Evolutionary conservation across 176 grass and related monocot genomes (phyloP), one percentile per base, ranked within the genome.

Genomic region (Ananas comosus): DNA sequence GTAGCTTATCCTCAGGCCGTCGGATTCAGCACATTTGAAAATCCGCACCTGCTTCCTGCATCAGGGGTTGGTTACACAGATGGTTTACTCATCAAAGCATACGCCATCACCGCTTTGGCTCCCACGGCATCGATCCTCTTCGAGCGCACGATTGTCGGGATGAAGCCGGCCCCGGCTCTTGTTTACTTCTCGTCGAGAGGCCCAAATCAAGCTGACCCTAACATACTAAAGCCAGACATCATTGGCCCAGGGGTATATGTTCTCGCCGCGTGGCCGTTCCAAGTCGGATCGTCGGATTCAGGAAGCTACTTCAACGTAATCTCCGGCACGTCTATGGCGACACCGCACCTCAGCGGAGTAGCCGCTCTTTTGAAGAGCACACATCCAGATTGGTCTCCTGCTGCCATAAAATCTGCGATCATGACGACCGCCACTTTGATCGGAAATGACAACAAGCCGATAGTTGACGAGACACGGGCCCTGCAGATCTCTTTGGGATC

Each of bases 161-260:
- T 19, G 7, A 51, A 12, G 7, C 51, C 19, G 4, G 48, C 68
- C 51, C 68, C 68, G 3, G 48, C 68, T 17, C 21, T 71, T 19
- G 47, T 48, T 17, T 3, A 10, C 18, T 49, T 71, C 28, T 71
- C 68, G 23, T 71, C 68, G 21, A 47, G 68, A 17, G 68, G 68
- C 2, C 68, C 68, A 2, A 71, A 48, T 51, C 51, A 51, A 4
- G 51, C 48, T 51, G 12, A 22, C 14, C 68, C 12, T 3, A 51
- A 51, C 48, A 71, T 50, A 27, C 51, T 51, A 33, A 70, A 70
- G 47, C 68, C 68, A n/a, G 68, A 70, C 50, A 70, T 70, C 50
- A 49, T 70, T 8, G 70, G 51, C 51, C 51, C 51, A 2, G 51
- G 51, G 13, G 51, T 53, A 1, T 13, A 53, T 13, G 51, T 53